Base-by-base conservation (phyloP, 2,329 filamentous ascomycete species). In the Cladosporium sp. region DNA sequence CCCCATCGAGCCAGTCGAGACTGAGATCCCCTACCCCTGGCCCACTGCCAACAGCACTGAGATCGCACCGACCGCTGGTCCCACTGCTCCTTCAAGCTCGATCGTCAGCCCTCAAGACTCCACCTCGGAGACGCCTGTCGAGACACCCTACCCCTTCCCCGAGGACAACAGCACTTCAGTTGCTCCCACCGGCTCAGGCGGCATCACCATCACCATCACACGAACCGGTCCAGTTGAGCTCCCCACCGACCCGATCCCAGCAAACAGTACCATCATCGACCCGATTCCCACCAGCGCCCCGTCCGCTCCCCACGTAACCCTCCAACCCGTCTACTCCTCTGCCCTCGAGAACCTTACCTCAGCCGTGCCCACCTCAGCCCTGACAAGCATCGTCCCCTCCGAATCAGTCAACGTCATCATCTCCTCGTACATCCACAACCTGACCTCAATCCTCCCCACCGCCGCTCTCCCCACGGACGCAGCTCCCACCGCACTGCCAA, bases 271-370 rank as follows among this genome's bases (percentile, higher is more conserved):
- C 7, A 4, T 53, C 16, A 43, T 51, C 30, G 33, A 27, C 5
- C 48, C 52, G 4, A 42, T 38, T 29, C 42, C 38, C n/a, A 41
- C 48, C 6, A 35, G 18, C 15, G 48, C 48, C 3, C 36, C 50
- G 6, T 49, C 54, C 29, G 54, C 51, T 1, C 53, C 56, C 11
- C 50, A 54, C n/a, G 52, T 57, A 18, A 43, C 52, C 11, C 49
- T 58, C 3, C 48, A 49, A 4, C 53, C 56, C 4, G 35, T 53
- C 40, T 57, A 55, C 51, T 53, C 52, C 22, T 57, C 52, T 12
- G 51, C 56, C n/a, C 32, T 58, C 1, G 33, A 42, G 13, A 52
- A 58, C 42, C 35, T 59, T 16, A 59, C 54, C 18, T 55, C 57
- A 1, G 46, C 46, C 25, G 36, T 59, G 12, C 20, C 48, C 19